A percentile compares a stretch with the other conserved stretches of the same genome.
phyloP scores from a whole-genome alignment of 495 filamentous ascomycete genomes.

The Aspergillus kassunensis region DNA sequence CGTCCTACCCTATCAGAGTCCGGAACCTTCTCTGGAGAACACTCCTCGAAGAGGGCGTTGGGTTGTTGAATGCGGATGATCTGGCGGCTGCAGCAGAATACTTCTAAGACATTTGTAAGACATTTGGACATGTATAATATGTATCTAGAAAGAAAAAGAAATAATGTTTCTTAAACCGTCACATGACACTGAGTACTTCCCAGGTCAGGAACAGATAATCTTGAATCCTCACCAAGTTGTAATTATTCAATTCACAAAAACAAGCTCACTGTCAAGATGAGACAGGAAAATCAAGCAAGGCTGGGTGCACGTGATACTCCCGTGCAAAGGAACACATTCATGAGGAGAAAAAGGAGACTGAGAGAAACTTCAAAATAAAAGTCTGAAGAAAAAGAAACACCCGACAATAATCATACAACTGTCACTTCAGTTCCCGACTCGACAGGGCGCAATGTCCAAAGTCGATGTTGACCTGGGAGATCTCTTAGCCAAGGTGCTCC shows the following conservation, averaged over 20 bases:
- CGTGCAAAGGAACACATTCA: constrained; percentile 12
- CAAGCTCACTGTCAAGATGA: neutral
- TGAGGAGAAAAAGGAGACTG: neutral
- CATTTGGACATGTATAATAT: neutral
- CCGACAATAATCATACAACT: neutral
- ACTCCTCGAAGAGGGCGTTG: constrained; percentile 62
- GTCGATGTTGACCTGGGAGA: constrained; percentile 39
- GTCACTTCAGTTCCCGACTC: neutral
- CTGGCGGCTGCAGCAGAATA: constrained; percentile 50
- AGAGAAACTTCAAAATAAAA: constrained; percentile 3
- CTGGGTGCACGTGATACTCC: constrained; percentile 12
- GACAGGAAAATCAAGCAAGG: neutral
- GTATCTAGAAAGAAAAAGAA: neutral
- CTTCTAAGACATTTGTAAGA: constrained; percentile 29
- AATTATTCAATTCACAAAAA: neutral
- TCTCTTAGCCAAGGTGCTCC: constrained; percentile 65
- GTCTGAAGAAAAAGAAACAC: neutral
- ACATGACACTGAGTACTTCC: too few relatives aligned
- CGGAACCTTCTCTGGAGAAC: constrained; percentile 67
- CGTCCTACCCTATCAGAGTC: constrained; percentile 59
- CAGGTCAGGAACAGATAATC: too few relatives aligned
- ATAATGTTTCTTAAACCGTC: neutral
- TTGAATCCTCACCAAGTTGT: neutral
- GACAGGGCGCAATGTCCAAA: constrained; percentile 26
- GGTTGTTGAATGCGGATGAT: constrained; percentile 77